Base-by-base conservation (phyloP, 441 rosid species). In the Adansonia madagascariensis region DNA sequence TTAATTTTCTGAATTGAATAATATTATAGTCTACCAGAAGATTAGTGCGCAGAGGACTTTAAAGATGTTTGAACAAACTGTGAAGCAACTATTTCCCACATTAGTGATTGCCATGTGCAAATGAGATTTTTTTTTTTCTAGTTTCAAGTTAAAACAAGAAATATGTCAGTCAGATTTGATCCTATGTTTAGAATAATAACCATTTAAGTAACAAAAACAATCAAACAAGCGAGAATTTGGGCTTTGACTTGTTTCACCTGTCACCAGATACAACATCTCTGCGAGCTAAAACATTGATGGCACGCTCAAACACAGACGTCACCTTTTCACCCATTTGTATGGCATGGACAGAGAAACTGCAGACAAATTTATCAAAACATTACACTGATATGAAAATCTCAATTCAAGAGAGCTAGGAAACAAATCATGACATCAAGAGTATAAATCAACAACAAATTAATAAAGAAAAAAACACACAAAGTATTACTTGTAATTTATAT, bases 251-350 rank as follows among this genome's bases (percentile, higher is more conserved):
- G 65, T 14, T 77, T 87, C 76, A 92, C 99, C 97, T 87, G 82
- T 85, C 82, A 70, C 76, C 68, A 81, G 92, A 88, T 24, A 88
- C 78, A 78, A 88, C 96, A 84, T 91, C 99, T 80, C 83, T 90
- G 84, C 91, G 94, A 75, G 90, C 89, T 53, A 94, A 86, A 81
- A 92, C 86, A 57, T 88, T 87, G 85, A 93, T 89, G 81, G 99
- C 99, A 31, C 76, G 95, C 87, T 93, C 97, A 84, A 96, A 86
- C 70, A 97, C 77, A 62, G 96, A 82, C 75, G 98, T 93, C 75
- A 94, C 97, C 87, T 93, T 91, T 85, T 90, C 97, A 75, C 91
- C 92, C 98, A 93, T 92, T 87, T 91, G 92, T 76, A 97, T 90
- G 68, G 94, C 97, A 88, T 94, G 97, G 77, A 93, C 98, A 78